Evolutionary conservation across 2,329 filamentous ascomycete species (phyloP).

Genomic region (Aureobasidium sp.): DNA sequence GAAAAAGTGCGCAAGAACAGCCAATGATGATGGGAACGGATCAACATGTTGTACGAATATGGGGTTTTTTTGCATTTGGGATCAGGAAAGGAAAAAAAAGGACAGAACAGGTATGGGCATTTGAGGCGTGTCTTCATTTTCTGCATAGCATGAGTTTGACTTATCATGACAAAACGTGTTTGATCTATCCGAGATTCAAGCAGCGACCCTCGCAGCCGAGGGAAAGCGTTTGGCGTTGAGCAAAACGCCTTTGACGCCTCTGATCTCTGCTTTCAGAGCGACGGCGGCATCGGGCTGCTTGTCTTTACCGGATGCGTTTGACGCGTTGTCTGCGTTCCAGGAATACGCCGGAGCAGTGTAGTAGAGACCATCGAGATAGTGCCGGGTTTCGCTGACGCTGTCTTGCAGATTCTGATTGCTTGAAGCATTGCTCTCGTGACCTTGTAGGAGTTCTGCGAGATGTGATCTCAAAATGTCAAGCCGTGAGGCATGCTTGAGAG

Average conservation of each 20-base stretch:
- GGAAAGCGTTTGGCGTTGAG: conserved; percentile 70
- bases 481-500: conserved; percentile 36
- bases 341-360: conserved; percentile 33
- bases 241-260: conserved; percentile 71
- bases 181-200: no score
- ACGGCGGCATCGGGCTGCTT: conserved; percentile 63
- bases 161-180: no score
- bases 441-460: conserved; percentile 43
- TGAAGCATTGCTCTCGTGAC: conserved; percentile 46
- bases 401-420: conserved; percentile 47
- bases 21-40: background rate
- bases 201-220: conserved; percentile 6
- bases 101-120: no score
- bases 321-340: conserved; percentile 28
- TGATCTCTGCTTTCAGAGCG: conserved; percentile 65
- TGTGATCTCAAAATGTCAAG: conserved; percentile 47
- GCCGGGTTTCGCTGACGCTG: conserved; percentile 48
- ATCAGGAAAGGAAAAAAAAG: no score
- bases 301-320: conserved; percentile 24
- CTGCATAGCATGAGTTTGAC: no score
- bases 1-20: background rate
- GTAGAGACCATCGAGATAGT: conserved; percentile 58
- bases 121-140: no score
- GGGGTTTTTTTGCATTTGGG: no score
- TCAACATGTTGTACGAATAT: background rate